These are phyloP conservation scores for Uncinocarpus reesii DNA, from an alignment of 2,329 filamentous ascomycete species.

Conservation along the genomic window DNA sequence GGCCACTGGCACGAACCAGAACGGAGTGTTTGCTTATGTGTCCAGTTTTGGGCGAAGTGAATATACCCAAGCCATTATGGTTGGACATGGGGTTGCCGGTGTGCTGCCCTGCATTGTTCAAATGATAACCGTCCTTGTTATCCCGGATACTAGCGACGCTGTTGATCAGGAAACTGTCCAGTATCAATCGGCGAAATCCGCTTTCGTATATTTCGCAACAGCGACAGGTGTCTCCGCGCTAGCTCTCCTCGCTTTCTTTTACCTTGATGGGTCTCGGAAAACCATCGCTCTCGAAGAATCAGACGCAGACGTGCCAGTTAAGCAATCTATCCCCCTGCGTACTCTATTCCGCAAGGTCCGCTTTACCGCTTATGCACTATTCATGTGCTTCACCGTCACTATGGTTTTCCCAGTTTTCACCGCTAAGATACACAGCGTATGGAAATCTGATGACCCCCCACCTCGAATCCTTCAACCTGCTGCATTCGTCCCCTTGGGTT, in stretches of 20 bases:
- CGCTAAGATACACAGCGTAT: slow-evolving; percentile 49
- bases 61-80: slow-evolving; percentile 95
- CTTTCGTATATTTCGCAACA: slow-evolving; percentile 83
- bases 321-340: slow-evolving; percentile 49
- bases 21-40: slow-evolving; percentile 87
- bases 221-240: slow-evolving; percentile 64
- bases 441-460: slow-evolving; percentile 32
- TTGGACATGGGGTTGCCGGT: slow-evolving; percentile 82
- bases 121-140: slow-evolving; percentile 66
- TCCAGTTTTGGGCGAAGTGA: slow-evolving; percentile 72
- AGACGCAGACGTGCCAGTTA: slow-evolving; percentile 21
- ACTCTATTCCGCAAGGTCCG: slow-evolving; percentile 65
- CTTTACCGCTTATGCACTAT: slow-evolving; percentile 67
- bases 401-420: slow-evolving; percentile 98
- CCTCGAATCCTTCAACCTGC: slow-evolving; percentile 55
- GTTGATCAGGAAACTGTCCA: slow-evolving; percentile 26
- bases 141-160: slow-evolving; percentile 40
- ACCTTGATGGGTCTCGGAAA: slow-evolving; percentile 51
- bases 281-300: slow-evolving; percentile 13
- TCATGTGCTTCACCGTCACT: slow-evolving; percentile 68
- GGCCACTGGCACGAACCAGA: slow-evolving; percentile 79
- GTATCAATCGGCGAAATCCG: slow-evolving; percentile 53
- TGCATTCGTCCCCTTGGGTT: slow-evolving; percentile 79
- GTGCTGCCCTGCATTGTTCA: slow-evolving; percentile 82
- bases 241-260: slow-evolving; percentile 63